These are phyloP conservation scores for Eucalyptus polybractea DNA, from an alignment of 345 rosid species.

Conservation along the genomic window DNA sequence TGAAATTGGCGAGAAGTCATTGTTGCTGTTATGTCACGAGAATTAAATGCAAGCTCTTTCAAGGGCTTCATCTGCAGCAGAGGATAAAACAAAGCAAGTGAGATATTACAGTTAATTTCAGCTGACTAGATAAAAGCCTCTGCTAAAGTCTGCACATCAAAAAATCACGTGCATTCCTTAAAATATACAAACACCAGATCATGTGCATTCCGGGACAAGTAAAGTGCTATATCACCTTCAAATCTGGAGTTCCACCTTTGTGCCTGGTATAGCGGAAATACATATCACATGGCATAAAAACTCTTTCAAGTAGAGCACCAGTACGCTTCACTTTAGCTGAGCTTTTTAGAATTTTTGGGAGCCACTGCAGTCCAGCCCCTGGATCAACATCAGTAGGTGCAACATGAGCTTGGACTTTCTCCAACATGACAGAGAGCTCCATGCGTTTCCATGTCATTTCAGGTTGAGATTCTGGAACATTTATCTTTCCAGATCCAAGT, in stretches of 20 bases:
- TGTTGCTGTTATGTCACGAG: slow-evolving; percentile 72
- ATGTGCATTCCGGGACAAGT: not conserved
- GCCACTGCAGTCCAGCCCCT: slow-evolving; percentile 99
- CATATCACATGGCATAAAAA: slow-evolving; percentile 99
- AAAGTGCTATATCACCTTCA: slow-evolving; percentile 54
- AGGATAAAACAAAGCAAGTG: not conserved
- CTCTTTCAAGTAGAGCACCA: slow-evolving; percentile 97
- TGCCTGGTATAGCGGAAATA: slow-evolving; percentile 88
- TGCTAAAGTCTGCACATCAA: not conserved
- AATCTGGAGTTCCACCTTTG: slow-evolving; percentile 93
- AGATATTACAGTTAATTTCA: not conserved
- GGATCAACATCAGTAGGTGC: slow-evolving; percentile 99
- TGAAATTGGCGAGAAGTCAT: slow-evolving; percentile 99
- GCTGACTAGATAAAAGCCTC: not conserved
- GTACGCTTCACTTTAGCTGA: slow-evolving; percentile 95
- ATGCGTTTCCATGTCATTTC: slow-evolving; percentile 88
- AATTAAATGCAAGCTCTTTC: slow-evolving; percentile 87
- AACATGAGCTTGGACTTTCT: slow-evolving; percentile 98
- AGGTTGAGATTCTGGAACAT: slow-evolving; percentile 68
- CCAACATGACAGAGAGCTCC: slow-evolving; percentile 94
- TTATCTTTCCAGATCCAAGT: slow-evolving; percentile 50
- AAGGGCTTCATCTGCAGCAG: slow-evolving; percentile 83
- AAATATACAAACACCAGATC: not conserved
- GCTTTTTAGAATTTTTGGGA: slow-evolving; percentile 76
- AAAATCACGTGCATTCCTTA: not conserved